Evolutionary conservation across 768 basidiomycete species (phyloP).

Genomic region (Trametopsis cervina): DNA sequence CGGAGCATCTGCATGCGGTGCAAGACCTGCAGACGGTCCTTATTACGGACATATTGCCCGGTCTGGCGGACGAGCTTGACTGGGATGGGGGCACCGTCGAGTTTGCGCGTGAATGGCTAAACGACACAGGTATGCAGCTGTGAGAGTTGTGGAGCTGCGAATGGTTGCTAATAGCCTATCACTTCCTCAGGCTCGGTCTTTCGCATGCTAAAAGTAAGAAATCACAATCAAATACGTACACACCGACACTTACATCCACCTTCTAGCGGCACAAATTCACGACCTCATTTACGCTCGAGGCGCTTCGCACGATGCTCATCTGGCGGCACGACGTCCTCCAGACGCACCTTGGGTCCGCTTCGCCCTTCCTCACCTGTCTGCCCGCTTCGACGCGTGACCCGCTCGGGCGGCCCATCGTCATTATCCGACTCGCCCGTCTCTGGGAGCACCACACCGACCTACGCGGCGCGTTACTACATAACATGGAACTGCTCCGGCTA

Average conservation of each 20-base stretch:
- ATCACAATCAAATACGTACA: neutral
- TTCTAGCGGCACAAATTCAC: slow-evolving; percentile 62
- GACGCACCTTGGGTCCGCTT: slow-evolving; percentile 27
- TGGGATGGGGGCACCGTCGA: slow-evolving; percentile 38
- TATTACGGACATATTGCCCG: slow-evolving; percentile 51
- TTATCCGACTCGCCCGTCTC: slow-evolving; percentile 42
- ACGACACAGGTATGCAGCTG: slow-evolving; percentile 59
- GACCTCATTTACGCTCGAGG: slow-evolving; percentile 53
- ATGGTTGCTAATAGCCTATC: no score
- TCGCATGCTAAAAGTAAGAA: slow-evolving; percentile 46
- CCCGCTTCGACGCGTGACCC: slow-evolving; percentile 49
- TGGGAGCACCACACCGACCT: slow-evolving; percentile 30
- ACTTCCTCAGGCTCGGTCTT: slow-evolving; percentile 30
- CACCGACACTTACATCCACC: slow-evolving; percentile 8
- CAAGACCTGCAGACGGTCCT: slow-evolving; percentile 43
- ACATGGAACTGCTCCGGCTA: slow-evolving; percentile 48
- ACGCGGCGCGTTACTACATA: slow-evolving; percentile 38
- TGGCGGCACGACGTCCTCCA: slow-evolving; percentile 18
- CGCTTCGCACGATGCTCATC: slow-evolving; percentile 10
- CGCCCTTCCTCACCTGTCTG: slow-evolving; percentile 40
- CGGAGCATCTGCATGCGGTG: slow-evolving; percentile 39
- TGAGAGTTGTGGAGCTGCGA: no score
- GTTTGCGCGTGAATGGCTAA: slow-evolving; percentile 57
- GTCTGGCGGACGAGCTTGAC: slow-evolving; percentile 49
- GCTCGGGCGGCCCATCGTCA: slow-evolving; percentile 57